Conservation (phyloP, 2,329 filamentous ascomycete genomes). For the Sclerotinia nivalis region DNA sequence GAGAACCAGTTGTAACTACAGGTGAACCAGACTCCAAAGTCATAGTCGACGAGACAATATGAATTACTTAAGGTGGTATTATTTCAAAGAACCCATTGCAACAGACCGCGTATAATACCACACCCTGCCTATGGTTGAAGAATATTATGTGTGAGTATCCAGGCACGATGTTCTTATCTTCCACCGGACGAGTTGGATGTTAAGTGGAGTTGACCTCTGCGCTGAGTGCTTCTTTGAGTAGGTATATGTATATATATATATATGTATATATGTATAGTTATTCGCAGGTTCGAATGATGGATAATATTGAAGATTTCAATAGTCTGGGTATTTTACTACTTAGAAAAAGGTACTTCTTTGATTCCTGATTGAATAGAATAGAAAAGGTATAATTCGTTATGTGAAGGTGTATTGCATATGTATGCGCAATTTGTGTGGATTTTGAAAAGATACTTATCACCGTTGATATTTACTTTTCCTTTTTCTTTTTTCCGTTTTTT, state of each 20-base stretch:
- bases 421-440: neutral
- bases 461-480: neutral
- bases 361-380: neutral
- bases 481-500: neutral
- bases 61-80: neutral
- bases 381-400: neutral
- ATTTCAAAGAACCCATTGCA: conserved; percentile 19
- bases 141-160: neutral
- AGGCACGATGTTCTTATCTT: neutral
- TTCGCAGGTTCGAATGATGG: neutral
- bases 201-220: neutral
- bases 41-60: conserved; percentile 17
- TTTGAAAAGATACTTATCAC: neutral
- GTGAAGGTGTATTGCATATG: neutral
- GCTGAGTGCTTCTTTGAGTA: neutral
- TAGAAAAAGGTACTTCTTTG: neutral
- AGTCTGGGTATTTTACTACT: neutral
- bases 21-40: neutral
- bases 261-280: neutral
- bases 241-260: too few relatives aligned
- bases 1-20: conserved; percentile 5
- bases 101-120: neutral
- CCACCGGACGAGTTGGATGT: neutral
- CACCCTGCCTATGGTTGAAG: neutral
- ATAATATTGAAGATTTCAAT: neutral